Evolutionary conservation across 176 grass and related monocot genomes (phyloP).

Genomic region (Melocanna baccifera): DNA sequence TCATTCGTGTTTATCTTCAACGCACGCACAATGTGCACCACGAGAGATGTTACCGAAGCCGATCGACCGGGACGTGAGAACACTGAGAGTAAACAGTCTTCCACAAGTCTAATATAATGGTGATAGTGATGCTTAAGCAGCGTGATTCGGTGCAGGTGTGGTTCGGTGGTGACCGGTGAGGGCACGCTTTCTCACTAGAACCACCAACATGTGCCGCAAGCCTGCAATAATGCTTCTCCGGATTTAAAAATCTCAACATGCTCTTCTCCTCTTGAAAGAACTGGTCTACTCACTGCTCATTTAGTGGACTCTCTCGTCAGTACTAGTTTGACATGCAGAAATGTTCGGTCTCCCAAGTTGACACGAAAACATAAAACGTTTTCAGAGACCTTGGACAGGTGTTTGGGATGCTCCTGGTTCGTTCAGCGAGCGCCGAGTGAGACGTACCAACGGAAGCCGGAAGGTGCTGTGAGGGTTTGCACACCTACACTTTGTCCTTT

Average conservation of each 20-base stretch:
- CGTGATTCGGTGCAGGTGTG: background rate
- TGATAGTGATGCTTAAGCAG: background rate
- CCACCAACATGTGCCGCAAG: background rate
- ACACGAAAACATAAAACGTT: background rate
- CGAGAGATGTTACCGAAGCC: too few relatives aligned
- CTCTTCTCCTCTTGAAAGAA: background rate
- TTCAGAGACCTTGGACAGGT: background rate
- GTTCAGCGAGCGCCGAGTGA: background rate
- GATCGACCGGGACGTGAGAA: background rate
- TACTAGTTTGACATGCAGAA: background rate
- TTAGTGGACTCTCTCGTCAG: background rate
- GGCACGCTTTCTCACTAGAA: constrained; percentile 5
- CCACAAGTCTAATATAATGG: background rate
- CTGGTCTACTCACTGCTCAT: background rate
- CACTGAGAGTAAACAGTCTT: background rate
- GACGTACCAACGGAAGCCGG: too few relatives aligned
- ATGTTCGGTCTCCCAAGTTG: background rate
- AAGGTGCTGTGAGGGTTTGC: too few relatives aligned
- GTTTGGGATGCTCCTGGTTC: background rate
- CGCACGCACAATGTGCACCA: background rate
- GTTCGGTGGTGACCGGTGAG: too few relatives aligned
- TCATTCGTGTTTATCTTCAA: background rate
- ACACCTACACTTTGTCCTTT: too few relatives aligned
- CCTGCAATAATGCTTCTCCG: too few relatives aligned
- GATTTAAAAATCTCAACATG: background rate